Evolutionary conservation across 2,329 filamentous ascomycete genomes (phyloP).

Genomic region (Diaporthe eres): DNA sequence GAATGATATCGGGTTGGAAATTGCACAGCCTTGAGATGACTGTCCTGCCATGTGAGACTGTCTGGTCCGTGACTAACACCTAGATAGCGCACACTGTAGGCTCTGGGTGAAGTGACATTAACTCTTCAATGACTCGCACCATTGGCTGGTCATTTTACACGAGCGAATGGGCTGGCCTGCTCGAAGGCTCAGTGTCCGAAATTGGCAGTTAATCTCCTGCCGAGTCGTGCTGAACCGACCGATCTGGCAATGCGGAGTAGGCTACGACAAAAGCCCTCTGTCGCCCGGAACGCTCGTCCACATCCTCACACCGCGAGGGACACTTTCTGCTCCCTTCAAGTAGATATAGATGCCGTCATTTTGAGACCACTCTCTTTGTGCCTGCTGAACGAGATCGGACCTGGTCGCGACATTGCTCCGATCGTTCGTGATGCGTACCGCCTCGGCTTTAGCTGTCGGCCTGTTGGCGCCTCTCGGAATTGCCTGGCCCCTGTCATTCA

Average conservation of each 20-base stretch:
- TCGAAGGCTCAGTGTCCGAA: not conserved
- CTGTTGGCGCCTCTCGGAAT: not conserved
- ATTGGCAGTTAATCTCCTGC: slow-evolving; percentile 11
- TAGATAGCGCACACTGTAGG: not conserved
- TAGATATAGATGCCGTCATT: not conserved
- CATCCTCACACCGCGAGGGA: not conserved
- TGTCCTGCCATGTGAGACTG: not conserved
- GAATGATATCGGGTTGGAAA: not conserved
- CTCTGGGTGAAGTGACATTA: not conserved
- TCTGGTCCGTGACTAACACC: not conserved
- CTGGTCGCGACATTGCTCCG: not conserved
- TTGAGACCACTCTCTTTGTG: not conserved
- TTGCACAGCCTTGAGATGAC: not conserved
- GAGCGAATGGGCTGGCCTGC: not conserved
- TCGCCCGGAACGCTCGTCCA: not conserved
- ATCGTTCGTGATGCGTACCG: not conserved
- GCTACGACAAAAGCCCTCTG: not conserved
- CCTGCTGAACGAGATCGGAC: not conserved
- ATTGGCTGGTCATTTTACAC: not conserved
- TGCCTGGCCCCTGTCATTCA: slow-evolving; percentile 11
- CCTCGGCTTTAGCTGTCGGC: not conserved
- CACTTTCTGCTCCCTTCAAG: not conserved
- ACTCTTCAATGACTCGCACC: not conserved
- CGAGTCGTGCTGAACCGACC: not conserved
- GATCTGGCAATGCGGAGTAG: slow-evolving; percentile 4